Conservation (phyloP, 2,329 filamentous ascomycete genomes). For the Cladophialophora carrionii region DNA sequence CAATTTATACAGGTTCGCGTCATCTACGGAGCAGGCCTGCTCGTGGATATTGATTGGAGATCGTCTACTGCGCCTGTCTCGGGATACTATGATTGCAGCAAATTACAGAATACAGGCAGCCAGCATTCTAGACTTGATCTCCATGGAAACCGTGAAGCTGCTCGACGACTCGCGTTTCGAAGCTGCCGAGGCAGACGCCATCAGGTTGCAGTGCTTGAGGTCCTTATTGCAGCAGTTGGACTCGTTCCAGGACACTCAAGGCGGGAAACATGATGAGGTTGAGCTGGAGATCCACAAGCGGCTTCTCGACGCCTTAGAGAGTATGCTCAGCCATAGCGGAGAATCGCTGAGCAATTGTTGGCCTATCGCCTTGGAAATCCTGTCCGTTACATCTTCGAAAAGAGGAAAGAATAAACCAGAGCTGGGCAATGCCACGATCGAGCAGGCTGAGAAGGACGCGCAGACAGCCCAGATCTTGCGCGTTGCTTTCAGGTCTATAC, state of each 20-base stretch:
- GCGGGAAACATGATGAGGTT: constrained; percentile 14
- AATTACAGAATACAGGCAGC: constrained; percentile 57
- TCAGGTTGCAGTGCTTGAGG: constrained; percentile 31
- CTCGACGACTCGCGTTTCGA: constrained; percentile 42
- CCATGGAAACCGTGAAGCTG: constrained; percentile 50
- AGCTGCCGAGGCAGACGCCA: constrained; percentile 26
- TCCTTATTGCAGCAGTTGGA: constrained; percentile 31
- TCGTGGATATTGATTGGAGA: constrained; percentile 74
- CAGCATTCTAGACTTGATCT: constrained; percentile 60
- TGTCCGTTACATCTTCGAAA: constrained; percentile 71
- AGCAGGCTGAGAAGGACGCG: constrained; percentile 21
- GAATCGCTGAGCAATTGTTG: constrained; percentile 69
- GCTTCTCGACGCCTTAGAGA: constrained; percentile 77
- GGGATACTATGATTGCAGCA: constrained; percentile 45
- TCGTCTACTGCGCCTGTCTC: constrained; percentile 55
- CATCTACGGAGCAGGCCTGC: constrained; percentile 66
- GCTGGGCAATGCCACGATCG: constrained; percentile 42
- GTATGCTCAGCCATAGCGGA: constrained; percentile 82
- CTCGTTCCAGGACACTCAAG: constrained; percentile 13
- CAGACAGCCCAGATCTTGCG: constrained; percentile 65
- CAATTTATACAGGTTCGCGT: constrained; percentile 74
- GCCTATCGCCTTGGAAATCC: constrained; percentile 81
- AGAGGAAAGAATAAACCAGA: constrained; percentile 8
- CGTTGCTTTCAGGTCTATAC: constrained; percentile 83
- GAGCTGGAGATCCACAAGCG: constrained; percentile 68